Evolutionary conservation across 106 monocot species (phyloP).

Genomic region (Platanthera guangdongensis): DNA sequence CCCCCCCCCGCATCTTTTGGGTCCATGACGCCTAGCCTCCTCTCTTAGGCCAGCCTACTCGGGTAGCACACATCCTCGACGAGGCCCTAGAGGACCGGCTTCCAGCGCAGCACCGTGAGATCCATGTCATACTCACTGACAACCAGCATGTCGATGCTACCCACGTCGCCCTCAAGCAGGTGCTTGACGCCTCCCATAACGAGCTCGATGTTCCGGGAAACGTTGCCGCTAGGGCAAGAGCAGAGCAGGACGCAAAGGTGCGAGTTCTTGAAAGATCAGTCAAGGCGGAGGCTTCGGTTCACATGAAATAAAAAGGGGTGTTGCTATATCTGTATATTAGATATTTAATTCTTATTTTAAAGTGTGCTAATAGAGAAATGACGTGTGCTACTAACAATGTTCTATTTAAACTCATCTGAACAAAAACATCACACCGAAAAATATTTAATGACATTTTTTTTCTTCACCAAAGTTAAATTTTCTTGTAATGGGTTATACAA

Average conservation of each 20-base stretch:
- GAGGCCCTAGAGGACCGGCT: constrained; percentile 45
- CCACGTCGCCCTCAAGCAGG: constrained; percentile 71
- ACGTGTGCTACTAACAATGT: too few species aligned
- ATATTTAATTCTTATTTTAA: too few species aligned
- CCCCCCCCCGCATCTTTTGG: too few species aligned
- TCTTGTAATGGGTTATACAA: too few species aligned
- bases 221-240: constrained; percentile 16
- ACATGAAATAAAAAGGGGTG: too few species aligned
- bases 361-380: too few species aligned
- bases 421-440: too few species aligned
- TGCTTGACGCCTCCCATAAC: constrained; percentile 34
- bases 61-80: constrained; percentile 5
- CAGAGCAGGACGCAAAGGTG: constrained; percentile 39
- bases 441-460: too few species aligned
- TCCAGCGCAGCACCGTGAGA: constrained; percentile 43
- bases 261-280: constrained; percentile 28
- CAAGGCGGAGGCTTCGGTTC: constrained; percentile 35
- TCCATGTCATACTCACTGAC: constrained; percentile 58
- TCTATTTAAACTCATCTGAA: too few species aligned
- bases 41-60: constrained; percentile 7
- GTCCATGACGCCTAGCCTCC: constrained; percentile 1
- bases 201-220: constrained; percentile 35
- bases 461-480: too few species aligned
- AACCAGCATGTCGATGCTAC: constrained; percentile 75
- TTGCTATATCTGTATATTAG: too few species aligned